These are phyloP conservation scores for Alloteropsis angusta DNA, from an alignment of 202 grass and related monocot species.

Conservation along the genomic window DNA sequence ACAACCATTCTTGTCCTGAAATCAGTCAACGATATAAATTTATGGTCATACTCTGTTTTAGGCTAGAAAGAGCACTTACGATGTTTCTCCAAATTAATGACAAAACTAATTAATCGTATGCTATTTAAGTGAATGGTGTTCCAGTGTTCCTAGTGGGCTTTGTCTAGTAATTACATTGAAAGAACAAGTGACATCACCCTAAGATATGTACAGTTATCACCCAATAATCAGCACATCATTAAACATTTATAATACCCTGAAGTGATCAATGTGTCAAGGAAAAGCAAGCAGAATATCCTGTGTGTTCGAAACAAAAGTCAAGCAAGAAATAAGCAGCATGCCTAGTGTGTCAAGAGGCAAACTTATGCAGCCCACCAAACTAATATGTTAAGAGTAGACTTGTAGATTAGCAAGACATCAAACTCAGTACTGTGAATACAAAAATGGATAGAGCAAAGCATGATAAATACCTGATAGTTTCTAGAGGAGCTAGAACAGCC, in stretches of 20 bases:
- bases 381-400: not conserved
- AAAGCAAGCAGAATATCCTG: not conserved
- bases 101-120: not conserved
- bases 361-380: not conserved
- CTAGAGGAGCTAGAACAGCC: constrained; percentile 72
- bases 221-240: not conserved
- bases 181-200: not conserved
- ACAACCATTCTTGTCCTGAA: constrained; percentile 96
- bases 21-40: not conserved
- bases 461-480: constrained; percentile 61
- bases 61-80: not conserved
- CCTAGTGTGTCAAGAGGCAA: not conserved
- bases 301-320: not conserved
- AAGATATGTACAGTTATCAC: not conserved
- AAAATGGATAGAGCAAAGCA: not conserved
- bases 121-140: not conserved
- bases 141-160: no score
- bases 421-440: not conserved
- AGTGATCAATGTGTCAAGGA: not conserved
- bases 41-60: not conserved
- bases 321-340: not conserved
- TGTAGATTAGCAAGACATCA: not conserved
- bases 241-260: not conserved
- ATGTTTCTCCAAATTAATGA: not conserved
- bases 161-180: not conserved